Evolutionary conservation across 192 early-diverging fungal species (phyloP), one percentile per base, ranked within the genome.

Genomic region (Martensiomyces pterosporus): DNA sequence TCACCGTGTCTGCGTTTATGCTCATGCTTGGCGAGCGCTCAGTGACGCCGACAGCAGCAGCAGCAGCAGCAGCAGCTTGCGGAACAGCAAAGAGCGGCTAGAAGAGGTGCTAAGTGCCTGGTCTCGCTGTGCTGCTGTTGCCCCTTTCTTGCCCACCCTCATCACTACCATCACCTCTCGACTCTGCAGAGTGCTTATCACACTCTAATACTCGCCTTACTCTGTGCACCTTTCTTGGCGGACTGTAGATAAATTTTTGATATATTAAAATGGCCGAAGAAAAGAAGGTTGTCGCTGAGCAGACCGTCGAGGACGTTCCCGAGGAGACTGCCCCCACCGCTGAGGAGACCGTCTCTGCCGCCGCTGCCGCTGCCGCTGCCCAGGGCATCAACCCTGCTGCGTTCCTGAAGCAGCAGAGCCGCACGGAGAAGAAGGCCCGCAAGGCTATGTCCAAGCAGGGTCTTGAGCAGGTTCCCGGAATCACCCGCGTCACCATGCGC

Each of bases 381-480:
- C 64, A 67, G 52, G 64, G 52, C 29, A 52, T 47, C 52, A 60
- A 36, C 60, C 59, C 47, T 24, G 14, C 54, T 17, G 44, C 26
- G 7, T 17, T 55, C 41, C 53, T 57, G 54, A 69, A 57, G 49
- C 66, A 67, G 59, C 87, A 89, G 75, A 84, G 79, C 76, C 87
- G 86, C 48, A 80, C 82, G 52, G 94, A 98, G 80, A 86, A 85
- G 79, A 96, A 98, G 88, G 93, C 95, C 41, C 85, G 96, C 67
- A 97, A 98, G 86, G 92, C 91, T 34, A 79, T 98, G 70, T 71
- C 78, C 62, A 90, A 91, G 81, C 83, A 89, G 64, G 94, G 94
- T 47, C 81, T 98, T 38, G 84, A 90, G 79, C 79, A 78, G 60
- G 85, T 95, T 49, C 52, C 81, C 24, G 94, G 87, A 25, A 85